Percentiles rank a stretch among this genome's conserved stretches.
Evolutionary conservation across 2,329 filamentous ascomycete species (phyloP).

Genomic region (Sporothrix schenckii): DNA sequence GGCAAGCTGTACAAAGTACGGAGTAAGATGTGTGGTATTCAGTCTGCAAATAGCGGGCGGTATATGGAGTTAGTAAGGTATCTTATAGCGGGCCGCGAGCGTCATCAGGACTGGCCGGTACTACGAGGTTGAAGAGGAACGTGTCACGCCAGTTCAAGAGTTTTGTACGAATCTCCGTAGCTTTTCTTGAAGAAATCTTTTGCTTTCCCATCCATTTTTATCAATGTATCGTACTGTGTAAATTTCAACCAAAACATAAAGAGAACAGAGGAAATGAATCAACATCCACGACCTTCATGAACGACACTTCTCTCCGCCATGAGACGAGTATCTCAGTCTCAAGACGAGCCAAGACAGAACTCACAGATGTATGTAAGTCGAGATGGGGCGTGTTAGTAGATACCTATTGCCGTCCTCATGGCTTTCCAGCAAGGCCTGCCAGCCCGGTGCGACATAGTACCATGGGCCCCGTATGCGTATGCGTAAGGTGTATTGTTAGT

Average conservation of each 20-base stretch:
- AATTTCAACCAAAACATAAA: too few species aligned
- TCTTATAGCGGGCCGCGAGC: conserved; percentile 2
- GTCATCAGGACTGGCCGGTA: neutral
- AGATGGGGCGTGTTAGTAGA: neutral
- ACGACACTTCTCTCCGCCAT: conserved; percentile 6
- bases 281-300: neutral
- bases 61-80: neutral
- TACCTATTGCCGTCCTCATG: conserved; percentile 7
- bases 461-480: too few species aligned
- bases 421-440: too few species aligned
- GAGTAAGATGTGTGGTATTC: too few species aligned
- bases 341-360: conserved; percentile 2
- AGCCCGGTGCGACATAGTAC: too few species aligned
- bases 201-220: too few species aligned
- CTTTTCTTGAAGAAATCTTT: too few species aligned
- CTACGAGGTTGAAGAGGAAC: too few species aligned
- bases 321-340: neutral
- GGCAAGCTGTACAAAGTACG: neutral
- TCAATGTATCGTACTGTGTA: too few species aligned
- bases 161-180: too few species aligned
- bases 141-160: too few species aligned
- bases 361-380: conserved; percentile 13
- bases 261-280: too few species aligned
- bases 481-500: neutral
- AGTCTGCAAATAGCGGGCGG: neutral